These are phyloP conservation scores for Coemansia sp. DNA, from an alignment of 192 early-diverging fungal species.

Conservation along the genomic window DNA sequence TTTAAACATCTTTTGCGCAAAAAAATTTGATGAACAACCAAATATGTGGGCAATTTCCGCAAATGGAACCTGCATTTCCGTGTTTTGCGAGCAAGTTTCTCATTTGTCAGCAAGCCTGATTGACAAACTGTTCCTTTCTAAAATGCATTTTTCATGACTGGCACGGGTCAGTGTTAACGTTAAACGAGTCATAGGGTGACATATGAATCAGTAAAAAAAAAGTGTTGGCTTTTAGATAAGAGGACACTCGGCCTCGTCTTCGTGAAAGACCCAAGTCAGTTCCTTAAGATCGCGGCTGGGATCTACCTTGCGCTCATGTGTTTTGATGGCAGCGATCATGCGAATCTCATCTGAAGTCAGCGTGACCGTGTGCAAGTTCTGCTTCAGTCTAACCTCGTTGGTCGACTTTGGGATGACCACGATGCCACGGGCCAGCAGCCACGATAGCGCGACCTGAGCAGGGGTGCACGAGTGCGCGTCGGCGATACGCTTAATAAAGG, in stretches of 20 bases:
- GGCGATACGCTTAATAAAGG: conserved; percentile 65
- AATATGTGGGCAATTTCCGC: conserved; percentile 2
- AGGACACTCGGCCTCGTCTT: conserved; percentile 36
- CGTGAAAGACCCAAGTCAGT: conserved; percentile 50
- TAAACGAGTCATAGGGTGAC: no score
- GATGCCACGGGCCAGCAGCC: conserved; percentile 72
- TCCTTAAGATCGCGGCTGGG: conserved; percentile 19
- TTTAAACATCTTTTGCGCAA: background rate
- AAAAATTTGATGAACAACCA: background rate
- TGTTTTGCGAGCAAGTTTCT: no score
- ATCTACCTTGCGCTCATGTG: conserved; percentile 40
- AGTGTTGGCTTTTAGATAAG: no score
- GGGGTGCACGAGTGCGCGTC: conserved; percentile 60
- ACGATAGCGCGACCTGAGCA: conserved; percentile 76
- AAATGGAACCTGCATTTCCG: no score
- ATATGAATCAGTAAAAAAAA: background rate
- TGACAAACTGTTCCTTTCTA: no score
- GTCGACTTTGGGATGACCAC: conserved; percentile 81
- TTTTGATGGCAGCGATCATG: conserved; percentile 23
- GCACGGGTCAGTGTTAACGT: no score
- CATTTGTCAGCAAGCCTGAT: conserved; percentile 13
- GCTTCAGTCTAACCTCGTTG: conserved; percentile 60
- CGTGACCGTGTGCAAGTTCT: conserved; percentile 37
- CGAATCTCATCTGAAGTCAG: conserved; percentile 37
- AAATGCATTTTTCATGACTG: no score